These are phyloP conservation scores for Ophiostoma perfectum DNA, from an alignment of 2,329 filamentous ascomycete genomes.

Conservation along the genomic window DNA sequence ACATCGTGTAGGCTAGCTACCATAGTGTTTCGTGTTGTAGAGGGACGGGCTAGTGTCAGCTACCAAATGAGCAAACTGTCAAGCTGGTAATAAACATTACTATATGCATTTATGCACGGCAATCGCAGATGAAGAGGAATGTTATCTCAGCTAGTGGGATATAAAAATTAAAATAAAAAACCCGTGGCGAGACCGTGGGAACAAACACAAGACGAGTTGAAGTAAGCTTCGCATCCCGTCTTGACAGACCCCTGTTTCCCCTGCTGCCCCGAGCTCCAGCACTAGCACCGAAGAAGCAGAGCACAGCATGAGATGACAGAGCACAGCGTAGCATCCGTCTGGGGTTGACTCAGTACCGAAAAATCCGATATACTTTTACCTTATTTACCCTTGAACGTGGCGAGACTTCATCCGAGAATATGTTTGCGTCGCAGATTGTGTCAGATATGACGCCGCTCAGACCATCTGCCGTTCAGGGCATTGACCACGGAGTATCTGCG, in stretches of 20 bases:
- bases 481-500: constrained; percentile 23
- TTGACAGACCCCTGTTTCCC: background rate
- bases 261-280: background rate
- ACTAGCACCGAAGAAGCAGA: background rate
- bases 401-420: constrained; percentile 8
- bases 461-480: constrained; percentile 24
- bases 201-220: background rate
- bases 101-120: too few species aligned
- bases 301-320: background rate
- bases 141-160: too few species aligned
- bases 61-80: too few species aligned
- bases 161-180: too few species aligned
- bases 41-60: too few species aligned
- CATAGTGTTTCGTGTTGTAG: background rate
- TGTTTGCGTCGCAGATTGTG: constrained; percentile 23
- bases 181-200: too few species aligned
- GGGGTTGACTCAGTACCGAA: background rate
- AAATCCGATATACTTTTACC: too few species aligned
- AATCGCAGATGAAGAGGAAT: too few species aligned
- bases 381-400: background rate
- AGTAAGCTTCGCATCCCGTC: background rate
- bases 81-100: too few species aligned
- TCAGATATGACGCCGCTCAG: constrained; percentile 23
- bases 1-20: background rate
- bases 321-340: background rate